Evolutionary conservation across 441 rosid species (phyloP).

Genomic region (Populus trichocarpa): DNA sequence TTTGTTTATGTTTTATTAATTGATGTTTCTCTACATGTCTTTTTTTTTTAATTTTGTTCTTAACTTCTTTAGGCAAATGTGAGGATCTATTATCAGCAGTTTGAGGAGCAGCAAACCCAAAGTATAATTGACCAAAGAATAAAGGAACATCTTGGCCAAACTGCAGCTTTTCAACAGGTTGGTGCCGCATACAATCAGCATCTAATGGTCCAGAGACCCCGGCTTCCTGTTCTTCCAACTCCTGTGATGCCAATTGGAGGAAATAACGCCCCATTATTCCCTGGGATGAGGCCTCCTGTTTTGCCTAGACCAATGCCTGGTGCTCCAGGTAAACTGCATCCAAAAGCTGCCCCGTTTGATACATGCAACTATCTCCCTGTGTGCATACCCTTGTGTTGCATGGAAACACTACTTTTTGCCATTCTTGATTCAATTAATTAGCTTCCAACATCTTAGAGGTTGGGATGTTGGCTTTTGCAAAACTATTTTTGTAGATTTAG

Average conservation of each 20-base stretch:
- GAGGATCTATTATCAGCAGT: slow-evolving; percentile 85
- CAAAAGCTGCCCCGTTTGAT: slow-evolving; percentile 1
- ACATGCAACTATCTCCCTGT: neutral
- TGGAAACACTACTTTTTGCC: neutral
- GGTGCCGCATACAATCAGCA: slow-evolving; percentile 89
- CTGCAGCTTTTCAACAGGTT: slow-evolving; percentile 82
- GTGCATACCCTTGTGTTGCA: neutral
- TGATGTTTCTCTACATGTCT: neutral
- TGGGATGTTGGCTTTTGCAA: neutral
- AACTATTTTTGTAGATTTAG: neutral
- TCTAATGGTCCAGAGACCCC: slow-evolving; percentile 72
- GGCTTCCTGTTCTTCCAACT: slow-evolving; percentile 65
- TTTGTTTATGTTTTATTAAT: neutral
- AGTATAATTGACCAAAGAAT: slow-evolving; percentile 93
- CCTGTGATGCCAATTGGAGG: slow-evolving; percentile 51
- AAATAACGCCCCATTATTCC: slow-evolving; percentile 38
- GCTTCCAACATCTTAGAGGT: neutral
- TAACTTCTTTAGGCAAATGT: slow-evolving; percentile 71
- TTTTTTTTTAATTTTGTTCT: slow-evolving; percentile 1
- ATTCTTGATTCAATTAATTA: neutral
- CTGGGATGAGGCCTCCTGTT: slow-evolving; percentile 88
- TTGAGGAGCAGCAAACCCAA: slow-evolving; percentile 96
- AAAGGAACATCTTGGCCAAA: slow-evolving; percentile 90
- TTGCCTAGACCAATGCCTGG: slow-evolving; percentile 73
- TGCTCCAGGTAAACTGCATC: neutral